Conservation (phyloP, 2,329 filamentous ascomycete genomes). For the Fulvia fulva region DNA sequence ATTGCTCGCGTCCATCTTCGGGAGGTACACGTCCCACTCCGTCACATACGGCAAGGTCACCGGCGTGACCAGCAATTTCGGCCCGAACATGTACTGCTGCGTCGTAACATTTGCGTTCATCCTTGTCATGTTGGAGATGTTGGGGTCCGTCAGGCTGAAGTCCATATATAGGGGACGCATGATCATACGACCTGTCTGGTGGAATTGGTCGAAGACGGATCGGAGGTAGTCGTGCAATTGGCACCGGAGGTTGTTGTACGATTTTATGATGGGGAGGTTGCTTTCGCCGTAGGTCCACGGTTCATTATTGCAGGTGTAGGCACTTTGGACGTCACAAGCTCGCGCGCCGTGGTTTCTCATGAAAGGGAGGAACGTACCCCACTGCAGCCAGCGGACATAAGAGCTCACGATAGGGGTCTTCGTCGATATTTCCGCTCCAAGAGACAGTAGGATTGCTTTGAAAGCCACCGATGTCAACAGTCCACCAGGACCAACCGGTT, state of each 20-base stretch:
- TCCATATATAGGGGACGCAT: slow-evolving; percentile 41
- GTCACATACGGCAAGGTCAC: slow-evolving; percentile 36
- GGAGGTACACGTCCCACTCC: slow-evolving; percentile 38
- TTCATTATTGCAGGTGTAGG: slow-evolving; percentile 38
- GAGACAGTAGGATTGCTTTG: slow-evolving; percentile 32
- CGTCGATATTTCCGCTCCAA: slow-evolving; percentile 34
- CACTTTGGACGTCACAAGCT: slow-evolving; percentile 28
- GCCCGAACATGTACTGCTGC: slow-evolving; percentile 41
- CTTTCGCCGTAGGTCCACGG: slow-evolving; percentile 30
- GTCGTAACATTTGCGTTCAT: slow-evolving; percentile 35
- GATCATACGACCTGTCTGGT: slow-evolving; percentile 34
- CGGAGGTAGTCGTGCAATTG: slow-evolving; percentile 29
- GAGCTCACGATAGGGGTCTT: slow-evolving; percentile 28
- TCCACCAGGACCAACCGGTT: slow-evolving; percentile 33
- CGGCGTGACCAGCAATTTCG: slow-evolving; percentile 35
- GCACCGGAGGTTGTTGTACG: slow-evolving; percentile 31
- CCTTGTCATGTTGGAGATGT: slow-evolving; percentile 22
- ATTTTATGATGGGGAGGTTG: slow-evolving; percentile 29
- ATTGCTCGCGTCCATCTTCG: slow-evolving; percentile 24
- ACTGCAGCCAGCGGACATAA: slow-evolving; percentile 33
- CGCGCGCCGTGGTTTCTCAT: slow-evolving; percentile 33
- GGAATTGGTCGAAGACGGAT: slow-evolving; percentile 35
- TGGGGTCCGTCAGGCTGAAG: slow-evolving; percentile 32
- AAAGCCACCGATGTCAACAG: slow-evolving; percentile 31
- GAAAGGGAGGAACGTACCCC: slow-evolving; percentile 32